Percentiles rank a stretch among this genome's conserved stretches.
phyloP scores from a whole-genome alignment of 1,139 yeast genomes.

The Taiozyma sp. region DNA sequence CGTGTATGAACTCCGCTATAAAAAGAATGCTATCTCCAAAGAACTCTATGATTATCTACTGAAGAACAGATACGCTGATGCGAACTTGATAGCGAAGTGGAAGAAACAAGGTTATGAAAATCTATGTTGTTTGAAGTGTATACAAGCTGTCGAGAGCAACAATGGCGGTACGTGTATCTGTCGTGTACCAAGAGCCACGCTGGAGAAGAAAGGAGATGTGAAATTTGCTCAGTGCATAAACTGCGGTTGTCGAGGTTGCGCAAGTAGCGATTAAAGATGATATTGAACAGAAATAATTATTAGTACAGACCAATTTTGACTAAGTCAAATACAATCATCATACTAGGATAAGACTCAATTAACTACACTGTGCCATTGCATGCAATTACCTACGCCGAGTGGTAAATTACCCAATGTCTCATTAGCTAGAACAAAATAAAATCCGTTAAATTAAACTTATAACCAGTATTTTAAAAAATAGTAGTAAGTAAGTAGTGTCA shows the following conservation, averaged over 20 bases:
- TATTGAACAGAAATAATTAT: neutral
- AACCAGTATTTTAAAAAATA: neutral
- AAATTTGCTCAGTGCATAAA: constrained; percentile 61
- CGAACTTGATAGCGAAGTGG: constrained; percentile 82
- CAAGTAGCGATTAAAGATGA: constrained; percentile 61
- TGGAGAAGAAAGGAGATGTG: constrained; percentile 31
- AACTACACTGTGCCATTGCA: too few species aligned
- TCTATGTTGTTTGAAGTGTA: constrained; percentile 79
- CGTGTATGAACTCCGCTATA: constrained; percentile 68
- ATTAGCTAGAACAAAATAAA: neutral
- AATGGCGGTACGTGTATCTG: constrained; percentile 76
- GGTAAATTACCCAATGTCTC: too few species aligned
- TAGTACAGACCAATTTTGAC: neutral
- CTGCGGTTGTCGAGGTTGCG: constrained; percentile 89
- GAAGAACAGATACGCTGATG: constrained; percentile 63
- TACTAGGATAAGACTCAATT: too few species aligned
- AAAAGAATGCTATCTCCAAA: constrained; percentile 56
- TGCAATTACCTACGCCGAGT: too few species aligned
- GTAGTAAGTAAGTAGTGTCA: neutral
- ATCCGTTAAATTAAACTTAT: neutral
- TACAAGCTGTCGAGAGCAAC: constrained; percentile 55
- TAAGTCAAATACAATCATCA: neutral
- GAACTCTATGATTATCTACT: constrained; percentile 77
- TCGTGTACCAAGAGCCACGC: constrained; percentile 66
- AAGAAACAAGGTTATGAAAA: constrained; percentile 85